Percentiles rank a stretch among this genome's conserved stretches.
Evolutionary conservation across 768 basidiomycete species (phyloP).

Genomic region (Russula lepida): DNA sequence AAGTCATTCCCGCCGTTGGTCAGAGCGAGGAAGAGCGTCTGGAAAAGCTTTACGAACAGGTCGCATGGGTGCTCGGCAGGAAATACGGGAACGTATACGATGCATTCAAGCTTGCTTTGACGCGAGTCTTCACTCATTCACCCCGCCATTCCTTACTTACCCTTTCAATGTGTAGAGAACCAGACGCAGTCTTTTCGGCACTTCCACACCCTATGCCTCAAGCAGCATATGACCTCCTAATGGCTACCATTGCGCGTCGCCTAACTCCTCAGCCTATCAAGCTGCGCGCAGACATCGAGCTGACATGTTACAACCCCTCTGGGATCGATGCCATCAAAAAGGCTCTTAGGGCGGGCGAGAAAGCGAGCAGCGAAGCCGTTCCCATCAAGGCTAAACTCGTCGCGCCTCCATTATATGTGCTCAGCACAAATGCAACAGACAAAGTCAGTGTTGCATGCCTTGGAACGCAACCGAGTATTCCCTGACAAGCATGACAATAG

Average conservation of each 20-base stretch:
- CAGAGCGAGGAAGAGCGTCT: conserved; percentile 70
- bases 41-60: conserved; percentile 80
- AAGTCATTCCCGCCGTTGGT: conserved; percentile 31
- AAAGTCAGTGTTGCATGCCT: conserved; percentile 45
- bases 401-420: conserved; percentile 91
- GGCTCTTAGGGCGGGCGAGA: conserved; percentile 83
- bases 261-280: conserved; percentile 98
- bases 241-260: conserved; percentile 82
- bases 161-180: conserved; percentile 40
- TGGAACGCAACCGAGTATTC: background rate
- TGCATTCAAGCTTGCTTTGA: conserved; percentile 93
- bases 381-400: conserved; percentile 97
- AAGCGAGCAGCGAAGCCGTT: conserved; percentile 77
- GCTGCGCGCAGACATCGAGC: conserved; percentile 93
- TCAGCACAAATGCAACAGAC: conserved; percentile 94
- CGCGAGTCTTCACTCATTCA: conserved; percentile 43
- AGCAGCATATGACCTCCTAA: conserved; percentile 55
- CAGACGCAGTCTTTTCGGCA: conserved; percentile 72
- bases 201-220: conserved; percentile 50
- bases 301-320: conserved; percentile 91
- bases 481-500: conserved; percentile 35
- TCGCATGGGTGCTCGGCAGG: conserved; percentile 88
- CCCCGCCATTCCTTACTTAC: background rate
- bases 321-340: conserved; percentile 97
- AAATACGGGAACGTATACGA: conserved; percentile 95